Base-by-base conservation (phyloP, 1,284 basidiomycete species). In the Caloboletus inedulis region DNA sequence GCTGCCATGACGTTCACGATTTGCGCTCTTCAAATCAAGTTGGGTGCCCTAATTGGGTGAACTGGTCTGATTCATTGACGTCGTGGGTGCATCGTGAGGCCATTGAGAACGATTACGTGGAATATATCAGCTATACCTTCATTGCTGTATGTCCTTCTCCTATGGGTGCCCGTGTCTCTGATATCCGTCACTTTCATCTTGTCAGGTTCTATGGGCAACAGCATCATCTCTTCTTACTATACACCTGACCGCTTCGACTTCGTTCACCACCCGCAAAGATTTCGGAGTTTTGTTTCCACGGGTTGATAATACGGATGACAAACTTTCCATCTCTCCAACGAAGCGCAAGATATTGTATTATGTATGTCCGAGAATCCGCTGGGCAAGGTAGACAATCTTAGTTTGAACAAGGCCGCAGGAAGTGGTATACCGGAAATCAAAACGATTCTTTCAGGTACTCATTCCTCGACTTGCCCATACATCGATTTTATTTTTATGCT, bases 401-500 rank as follows among this genome's bases (percentile, higher is more conserved):
- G 21, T 33, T 47, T 51, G 27, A 23, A 25, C 60, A 90, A 65
- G 85, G 96, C 95, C 13, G 92, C 93, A 27, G 96, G 96, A 13
- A 94, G 91, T 63, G 96, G 96, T 56, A 96, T 98, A 52, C 94
- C 95, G 0, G 96, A 98, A 70, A 89, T 98, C 70, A 99, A 98
- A 73, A 95, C 94, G 1, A 97, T 98, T 53, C 77, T 99, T 35
- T 94, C 92, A 53, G 94, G 89, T 83, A 58, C 40, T 70, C 40
- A 13, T 40, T 45, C 55, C 33, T 56, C 52, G 6, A 23, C 44
- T 25, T 31, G 16, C 9, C 36, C 16, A 7, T 23, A 8, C 4
- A 36, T 56, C 27, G 2, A 47, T 40, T 36, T 23, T 52, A 10
- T 53, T 46, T 29, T 59, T 29, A 44, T 40, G 25, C 53, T 23